Base-by-base conservation (phyloP, 192 early-diverging fungal genomes). In the Backusella australiensis region DNA sequence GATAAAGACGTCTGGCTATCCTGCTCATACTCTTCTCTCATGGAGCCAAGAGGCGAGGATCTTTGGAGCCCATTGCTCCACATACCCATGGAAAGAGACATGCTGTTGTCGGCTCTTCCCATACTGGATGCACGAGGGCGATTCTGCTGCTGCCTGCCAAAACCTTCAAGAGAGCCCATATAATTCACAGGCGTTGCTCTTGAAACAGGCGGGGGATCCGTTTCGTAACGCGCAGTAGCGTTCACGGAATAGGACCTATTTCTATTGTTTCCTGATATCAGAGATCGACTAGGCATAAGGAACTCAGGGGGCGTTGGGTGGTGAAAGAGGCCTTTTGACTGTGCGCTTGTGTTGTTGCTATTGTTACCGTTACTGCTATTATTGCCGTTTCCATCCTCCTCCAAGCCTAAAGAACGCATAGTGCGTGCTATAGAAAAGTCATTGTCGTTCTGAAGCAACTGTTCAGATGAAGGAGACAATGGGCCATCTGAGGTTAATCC, bases 41-140 rank as follows among this genome's bases (percentile, higher is more conserved):
- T 56, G 0, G 77, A n/a, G 8, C 29, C 46, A 29, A 79, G 49
- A 46, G 70, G 70, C 15, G 67, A 35, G 19, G 53, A 67, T 23
- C 72, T 36, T 9, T 71, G 72, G 6, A 32, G 6, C 15, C 6
- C 34, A 44, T 71, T 71, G 49, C 35, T 38, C 67, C 49, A 72
- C 35, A 67, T 52, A 8, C 67, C 42, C 34, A 44, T 63, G 29
- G 44, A 77, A n/a, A 34, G 70, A 53, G 49, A 49, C 44, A 23
- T 52, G 38, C 23, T 72, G 34, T 34, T 46, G 71, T 87, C 86
- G 19, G 85, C 65, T 65, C 84, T 79, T 11, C 86, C 85, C 73
- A 87, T 80, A 63, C 83, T 84, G 32, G 85, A 85, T 26, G 88
- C 86, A 26, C 88, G 69, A 14, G 86, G 85, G 49, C 88, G 67